Percentiles rank a stretch among this genome's conserved stretches.
Conservation (phyloP, 2,329 filamentous ascomycete genomes). For the Botrytis pseudocinerea region DNA sequence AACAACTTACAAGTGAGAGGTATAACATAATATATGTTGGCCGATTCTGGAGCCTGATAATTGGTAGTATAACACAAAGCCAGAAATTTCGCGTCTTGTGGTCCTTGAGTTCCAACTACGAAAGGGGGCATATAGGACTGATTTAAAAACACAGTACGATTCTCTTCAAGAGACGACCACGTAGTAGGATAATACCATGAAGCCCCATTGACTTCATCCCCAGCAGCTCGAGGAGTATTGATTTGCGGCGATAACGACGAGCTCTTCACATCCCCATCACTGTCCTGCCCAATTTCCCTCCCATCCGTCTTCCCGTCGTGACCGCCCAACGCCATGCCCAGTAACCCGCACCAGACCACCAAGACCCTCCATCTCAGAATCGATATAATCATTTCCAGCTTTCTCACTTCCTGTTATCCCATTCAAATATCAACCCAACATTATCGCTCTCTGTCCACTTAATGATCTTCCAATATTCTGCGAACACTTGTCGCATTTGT, state of each 20-base stretch:
- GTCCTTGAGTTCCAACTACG: background rate
- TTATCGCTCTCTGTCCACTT: slow-evolving; percentile 3
- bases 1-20: background rate
- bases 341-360: background rate
- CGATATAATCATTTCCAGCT: slow-evolving; percentile 18
- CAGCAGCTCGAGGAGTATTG: background rate
- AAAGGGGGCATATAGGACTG: background rate
- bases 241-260: background rate
- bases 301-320: background rate
- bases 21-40: slow-evolving; percentile 5
- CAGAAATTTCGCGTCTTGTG: background rate
- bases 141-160: background rate
- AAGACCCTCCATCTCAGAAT: slow-evolving; percentile 14
- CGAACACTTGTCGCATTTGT: slow-evolving; percentile 9
- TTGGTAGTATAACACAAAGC: slow-evolving; percentile 4
- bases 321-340: background rate
- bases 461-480: background rate
- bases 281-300: background rate
- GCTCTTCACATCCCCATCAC: background rate
- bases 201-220: background rate
- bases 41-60: background rate
- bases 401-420: slow-evolving; percentile 14
- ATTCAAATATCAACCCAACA: slow-evolving; percentile 2
- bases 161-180: background rate
- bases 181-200: background rate